These are phyloP conservation scores for Saccharomycopsis amapae DNA, from an alignment of 805 yeast species.

Conservation along the genomic window DNA sequence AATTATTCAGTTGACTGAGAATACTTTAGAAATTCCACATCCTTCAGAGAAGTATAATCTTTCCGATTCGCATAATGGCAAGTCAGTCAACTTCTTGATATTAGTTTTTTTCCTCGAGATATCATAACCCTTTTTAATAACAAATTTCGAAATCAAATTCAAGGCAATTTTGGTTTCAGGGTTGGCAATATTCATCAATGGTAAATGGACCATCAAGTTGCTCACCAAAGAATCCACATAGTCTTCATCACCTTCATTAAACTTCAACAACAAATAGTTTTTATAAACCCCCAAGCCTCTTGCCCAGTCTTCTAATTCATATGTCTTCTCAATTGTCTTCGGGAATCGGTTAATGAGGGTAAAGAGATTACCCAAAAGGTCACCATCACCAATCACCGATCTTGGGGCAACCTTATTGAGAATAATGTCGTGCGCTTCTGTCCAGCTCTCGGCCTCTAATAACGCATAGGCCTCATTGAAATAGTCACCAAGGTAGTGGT, in stretches of 20 bases:
- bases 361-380: constrained; percentile 28
- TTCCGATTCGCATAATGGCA: constrained; percentile 44
- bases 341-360: constrained; percentile 39
- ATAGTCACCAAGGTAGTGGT: constrained; percentile 42
- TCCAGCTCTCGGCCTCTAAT: constrained; percentile 51
- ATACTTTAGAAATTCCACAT: too few relatives aligned
- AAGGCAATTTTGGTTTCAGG: constrained; percentile 23
- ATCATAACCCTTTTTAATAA: constrained; percentile 29
- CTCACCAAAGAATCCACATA: constrained; percentile 7
- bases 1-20: too few relatives aligned
- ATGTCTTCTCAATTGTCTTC: constrained; percentile 27
- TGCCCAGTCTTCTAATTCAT: constrained; percentile 40
- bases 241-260: neutral
- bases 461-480: constrained; percentile 56
- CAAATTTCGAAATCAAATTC: constrained; percentile 43
- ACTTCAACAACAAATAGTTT: constrained; percentile 36
- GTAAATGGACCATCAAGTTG: constrained; percentile 13
- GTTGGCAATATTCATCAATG: too few relatives aligned
- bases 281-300: constrained; percentile 53
- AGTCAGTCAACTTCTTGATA: constrained; percentile 30
- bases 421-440: constrained; percentile 57
- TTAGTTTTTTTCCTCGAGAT: constrained; percentile 26
- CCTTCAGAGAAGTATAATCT: constrained; percentile 17
- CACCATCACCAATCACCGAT: constrained; percentile 47
- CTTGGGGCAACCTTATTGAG: constrained; percentile 62